These are phyloP conservation scores for Didymella pomorum DNA, from an alignment of 2,329 filamentous ascomycete genomes.

Conservation along the genomic window DNA sequence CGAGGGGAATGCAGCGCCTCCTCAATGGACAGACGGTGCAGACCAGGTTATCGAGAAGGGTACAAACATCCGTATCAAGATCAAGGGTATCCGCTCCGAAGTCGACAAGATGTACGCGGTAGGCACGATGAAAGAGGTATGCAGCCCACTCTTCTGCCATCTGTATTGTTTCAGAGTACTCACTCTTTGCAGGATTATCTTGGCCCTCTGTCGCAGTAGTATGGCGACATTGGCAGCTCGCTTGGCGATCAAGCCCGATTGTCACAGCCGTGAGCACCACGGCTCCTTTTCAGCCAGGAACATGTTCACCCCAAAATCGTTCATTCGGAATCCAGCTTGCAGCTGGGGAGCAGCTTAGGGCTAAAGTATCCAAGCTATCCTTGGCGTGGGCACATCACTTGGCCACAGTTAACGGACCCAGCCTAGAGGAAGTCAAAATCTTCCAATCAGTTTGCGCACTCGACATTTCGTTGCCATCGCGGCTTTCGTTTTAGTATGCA, in stretches of 20 bases:
- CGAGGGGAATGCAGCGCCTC: slow-evolving; percentile 95
- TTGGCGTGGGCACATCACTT: too few relatives aligned
- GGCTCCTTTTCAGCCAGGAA: background rate
- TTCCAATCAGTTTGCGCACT: background rate
- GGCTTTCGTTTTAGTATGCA: background rate
- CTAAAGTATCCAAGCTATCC: background rate
- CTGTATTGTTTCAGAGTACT: slow-evolving; percentile 23
- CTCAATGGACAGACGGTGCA: slow-evolving; percentile 93
- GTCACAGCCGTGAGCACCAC: background rate
- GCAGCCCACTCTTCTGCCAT: slow-evolving; percentile 9
- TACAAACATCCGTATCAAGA: slow-evolving; percentile 90
- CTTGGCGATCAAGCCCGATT: slow-evolving; percentile 2
- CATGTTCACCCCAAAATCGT: background rate
- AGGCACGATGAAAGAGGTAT: slow-evolving; percentile 87
- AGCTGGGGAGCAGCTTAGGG: too few relatives aligned
- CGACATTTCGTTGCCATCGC: background rate
- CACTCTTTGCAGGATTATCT: slow-evolving; percentile 49
- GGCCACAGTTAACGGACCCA: background rate
- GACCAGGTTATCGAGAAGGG: slow-evolving; percentile 94
- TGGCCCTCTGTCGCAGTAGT: slow-evolving; percentile 46
- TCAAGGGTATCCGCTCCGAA: slow-evolving; percentile 92
- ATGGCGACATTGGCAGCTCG: background rate
- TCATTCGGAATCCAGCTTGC: background rate
- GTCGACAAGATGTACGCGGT: slow-evolving; percentile 96
- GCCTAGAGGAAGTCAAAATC: background rate